Evolutionary conservation across 2,329 filamentous ascomycete species (phyloP), one percentile per base, ranked within the genome.

Genomic region (Rhytidhysteron rufulum): DNA sequence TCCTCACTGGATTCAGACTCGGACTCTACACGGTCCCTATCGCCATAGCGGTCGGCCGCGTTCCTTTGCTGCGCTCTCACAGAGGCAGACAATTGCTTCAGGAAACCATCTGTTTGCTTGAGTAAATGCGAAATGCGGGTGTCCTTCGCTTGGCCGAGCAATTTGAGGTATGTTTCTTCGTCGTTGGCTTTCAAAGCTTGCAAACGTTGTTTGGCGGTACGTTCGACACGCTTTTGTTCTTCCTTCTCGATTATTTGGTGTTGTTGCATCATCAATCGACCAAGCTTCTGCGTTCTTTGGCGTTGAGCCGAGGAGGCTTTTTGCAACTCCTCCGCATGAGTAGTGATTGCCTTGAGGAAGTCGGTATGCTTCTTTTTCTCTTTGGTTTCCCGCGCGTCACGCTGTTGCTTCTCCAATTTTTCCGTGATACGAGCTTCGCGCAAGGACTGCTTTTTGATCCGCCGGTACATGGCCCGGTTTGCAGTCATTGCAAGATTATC

Each of bases 151-250:
- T 98, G 91, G 61, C 95, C 93, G 57, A 98, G 84, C 61, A 98
- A 78, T 69, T 96, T 96, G 69, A 98, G 80, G 65, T 98, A 98
- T 1, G 93, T 95, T 71, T 97, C 93, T 72, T 98, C 93, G 66
- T 98, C 93, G 82, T 98, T 95, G 57, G 93, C 91, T 72, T 96
- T 97, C 65, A 98, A 78, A 46, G 93, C 93, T 68, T 97, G 91
- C 51, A 98, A 83, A 96, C 93, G 93, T 69, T 98, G 93, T 76
- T 98, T 98, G 49, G 93, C 93, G 8, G 91, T 98, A 49, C 93
- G 81, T 72, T 98, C 93, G 51, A 98, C 86, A 48, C 93, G 87
- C 74, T 95, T 97, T 77, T 97, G 91, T 71, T 98, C 93, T 74
- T 98, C 93, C 71, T 95, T 95, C 67, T 98, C 93, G 63, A 98